Base-by-base conservation (phyloP, 2,329 filamentous ascomycete species). In the Nothomitra cinnamomea region DNA sequence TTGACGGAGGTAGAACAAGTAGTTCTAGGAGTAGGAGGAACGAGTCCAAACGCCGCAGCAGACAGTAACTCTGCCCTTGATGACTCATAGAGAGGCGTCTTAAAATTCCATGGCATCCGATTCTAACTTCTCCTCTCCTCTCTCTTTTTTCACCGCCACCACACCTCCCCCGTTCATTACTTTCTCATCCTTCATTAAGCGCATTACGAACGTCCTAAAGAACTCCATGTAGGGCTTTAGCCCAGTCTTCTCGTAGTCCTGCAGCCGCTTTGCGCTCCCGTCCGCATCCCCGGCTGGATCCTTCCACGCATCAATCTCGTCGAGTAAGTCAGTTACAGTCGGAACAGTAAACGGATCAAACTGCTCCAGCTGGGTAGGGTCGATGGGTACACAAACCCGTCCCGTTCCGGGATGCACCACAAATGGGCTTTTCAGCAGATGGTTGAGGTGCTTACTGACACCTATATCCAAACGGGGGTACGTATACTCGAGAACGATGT, bases 171-270 rank as follows among this genome's bases (percentile, higher is more conserved):
- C 64, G 62, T 74, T 74, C 10, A 65, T 57, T 40, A 58, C 64
- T 56, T 58, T 68, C 61, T 85, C 82, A 56, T 94, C 90, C 66
- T 83, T 89, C 66, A 95, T 75, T 54, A 98, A 66, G 0, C 72
- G 76, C 8, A 79, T 76, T 6, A 96, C 87, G 67, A 95, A 94
- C 0, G 74, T 76, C 60, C 85, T 78, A 68, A 98, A 96, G 60
- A 83, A 82, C 55, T 96, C 89, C 36, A 96, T 80, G 65, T 94
- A 96, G 7, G 88, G 87, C 70, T 85, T 94, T 63, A 98, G 68
- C 59, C 87, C 87, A 22, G 92, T 98, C 78, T 96, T 98, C 69
- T 98, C 90, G 82, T 90, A 96, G 64, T 98, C 92, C 59, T 83
- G 78, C 49, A 85, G 62, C 61, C 74, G 10, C 60, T 59, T 35